Base-by-base conservation (phyloP, 2,329 filamentous ascomycete genomes). In the Lasiodiplodia theobromae region DNA sequence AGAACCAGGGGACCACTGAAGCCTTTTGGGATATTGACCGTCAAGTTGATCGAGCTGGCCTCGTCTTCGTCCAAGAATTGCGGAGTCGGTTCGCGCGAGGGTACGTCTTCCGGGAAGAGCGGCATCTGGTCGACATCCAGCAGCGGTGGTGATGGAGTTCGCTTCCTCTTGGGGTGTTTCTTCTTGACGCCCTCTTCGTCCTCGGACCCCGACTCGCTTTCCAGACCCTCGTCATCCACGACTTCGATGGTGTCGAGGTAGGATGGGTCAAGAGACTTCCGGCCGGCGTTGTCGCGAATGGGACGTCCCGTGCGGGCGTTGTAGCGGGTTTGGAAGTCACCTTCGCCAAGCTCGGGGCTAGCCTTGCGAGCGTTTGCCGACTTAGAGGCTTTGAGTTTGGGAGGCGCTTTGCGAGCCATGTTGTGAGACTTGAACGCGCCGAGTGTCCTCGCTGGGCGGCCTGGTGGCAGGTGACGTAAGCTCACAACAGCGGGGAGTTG, bases 1-100 rank as follows among this genome's bases (percentile, higher is more conserved):
- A 84, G 76, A 25, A 80, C 74, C 56, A 84, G 74, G 4, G 82
- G 82, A n/a, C 82, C 82, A 72, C 80, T 75, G 70, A 82, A 82
- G 12, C 82, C 82, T 2, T 77, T 71, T 10, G 82, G 82, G 7
- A 84, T 76, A 69, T 84, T 82, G 76, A 85, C 78, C n/a, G 81
- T 82, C 31, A 85, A 72, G 37, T 78, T 76, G 47, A 83, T 72
- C 0, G 79, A 75, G 16, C 74, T 54, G 18, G 12, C 11, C 8
- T 44, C 18, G 68, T 69, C 23, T 68, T 71, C 37, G 69, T 71
- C 54, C 72, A 72, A 14, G 64, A 65, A 10, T 69, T 23, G 69
- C 68, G 79, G 77, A 4, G 75, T 77, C 21, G 73, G 62, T 18
- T 74, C 72, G 21, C 76, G 75, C 2, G 68, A 60, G 21, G 74